Evolutionary conservation across 2,329 filamentous ascomycete species (phyloP), one percentile per base, ranked within the genome.

Genomic region (Magnaporthiopsis incrustans): DNA sequence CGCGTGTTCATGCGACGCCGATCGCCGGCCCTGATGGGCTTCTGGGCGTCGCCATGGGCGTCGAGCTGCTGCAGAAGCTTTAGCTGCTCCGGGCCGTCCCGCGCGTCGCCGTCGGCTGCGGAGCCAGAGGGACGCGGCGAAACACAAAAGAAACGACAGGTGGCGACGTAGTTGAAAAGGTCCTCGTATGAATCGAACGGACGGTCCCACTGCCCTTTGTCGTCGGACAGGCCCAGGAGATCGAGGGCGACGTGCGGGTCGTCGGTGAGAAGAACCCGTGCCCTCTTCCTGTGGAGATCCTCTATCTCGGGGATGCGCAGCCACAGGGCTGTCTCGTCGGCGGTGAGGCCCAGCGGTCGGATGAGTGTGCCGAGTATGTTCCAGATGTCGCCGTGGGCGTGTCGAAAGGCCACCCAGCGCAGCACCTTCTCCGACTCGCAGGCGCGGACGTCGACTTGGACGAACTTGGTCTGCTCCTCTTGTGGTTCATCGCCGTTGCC

Each of bases 321-420:
- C 71, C 82, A 85, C 1, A 95, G 74, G 1, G 85, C 89, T 15
- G 72, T 73, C 62, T 90, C 84, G 67, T 86, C 88, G 30, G 85
- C 77, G 0, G 85, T 89, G 10, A 95, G 81, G 1, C 90, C 90
- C 50, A 85, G 82, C 0, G 81, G 82, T 0, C 87, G 82, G 66
- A 91, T 85, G 11, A 90, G 84, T 25, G 82, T 79, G 6, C 89
- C 88, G 0, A 94, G 71, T 11, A 86, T 72, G 65, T 85, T 89
- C 81, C 87, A 87, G 0, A 86, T 64, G 68, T 94, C 90, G n/a
- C 89, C 88, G 69, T 94, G 90, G 0, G 85, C 82, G 56, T 88
- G 80, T 68, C 85, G 85, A 75, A 92, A 92, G 4, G 85, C 74
- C 53, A 81, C 79, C 89, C 90, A 94, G 35, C 79, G 77, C 67